Conservation (phyloP, 2,329 filamentous ascomycete species). For the Sarocladiaceae sp. region DNA sequence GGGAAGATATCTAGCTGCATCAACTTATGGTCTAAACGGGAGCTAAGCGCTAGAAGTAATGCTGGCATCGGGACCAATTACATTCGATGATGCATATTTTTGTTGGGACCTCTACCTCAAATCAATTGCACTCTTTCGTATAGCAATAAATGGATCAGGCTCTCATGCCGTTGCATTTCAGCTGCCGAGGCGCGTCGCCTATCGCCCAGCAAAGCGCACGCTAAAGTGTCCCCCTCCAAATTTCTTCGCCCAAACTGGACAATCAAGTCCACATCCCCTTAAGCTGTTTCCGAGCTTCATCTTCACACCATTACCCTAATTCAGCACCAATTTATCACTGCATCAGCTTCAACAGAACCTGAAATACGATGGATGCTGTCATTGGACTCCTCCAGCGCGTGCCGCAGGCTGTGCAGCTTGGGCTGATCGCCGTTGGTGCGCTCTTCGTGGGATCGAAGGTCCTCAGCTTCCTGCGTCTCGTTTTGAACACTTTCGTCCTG, state of each 20-base stretch:
- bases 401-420: constrained; percentile 41
- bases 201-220: too few relatives aligned
- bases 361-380: constrained; percentile 23
- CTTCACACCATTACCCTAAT: too few relatives aligned
- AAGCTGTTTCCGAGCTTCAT: too few relatives aligned
- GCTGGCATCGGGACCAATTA: too few relatives aligned
- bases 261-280: too few relatives aligned
- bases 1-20: too few relatives aligned
- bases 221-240: not conserved
- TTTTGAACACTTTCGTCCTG: constrained; percentile 66
- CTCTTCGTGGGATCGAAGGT: constrained; percentile 53
- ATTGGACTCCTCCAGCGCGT: constrained; percentile 26
- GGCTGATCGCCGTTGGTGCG: constrained; percentile 52
- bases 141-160: too few relatives aligned
- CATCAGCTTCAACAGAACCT: not conserved
- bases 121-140: too few relatives aligned
- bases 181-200: too few relatives aligned
- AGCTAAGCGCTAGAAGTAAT: not conserved
- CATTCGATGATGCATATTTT: too few relatives aligned
- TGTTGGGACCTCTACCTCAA: not conserved
- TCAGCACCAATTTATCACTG: too few relatives aligned
- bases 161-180: too few relatives aligned
- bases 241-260: not conserved
- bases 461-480: constrained; percentile 54
- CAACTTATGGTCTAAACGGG: not conserved